A percentile compares a stretch with the other conserved stretches of the same genome.
These are phyloP conservation scores for Sordaria brevicollis DNA, from an alignment of 495 filamentous ascomycete genomes.

Conservation along the genomic window DNA sequence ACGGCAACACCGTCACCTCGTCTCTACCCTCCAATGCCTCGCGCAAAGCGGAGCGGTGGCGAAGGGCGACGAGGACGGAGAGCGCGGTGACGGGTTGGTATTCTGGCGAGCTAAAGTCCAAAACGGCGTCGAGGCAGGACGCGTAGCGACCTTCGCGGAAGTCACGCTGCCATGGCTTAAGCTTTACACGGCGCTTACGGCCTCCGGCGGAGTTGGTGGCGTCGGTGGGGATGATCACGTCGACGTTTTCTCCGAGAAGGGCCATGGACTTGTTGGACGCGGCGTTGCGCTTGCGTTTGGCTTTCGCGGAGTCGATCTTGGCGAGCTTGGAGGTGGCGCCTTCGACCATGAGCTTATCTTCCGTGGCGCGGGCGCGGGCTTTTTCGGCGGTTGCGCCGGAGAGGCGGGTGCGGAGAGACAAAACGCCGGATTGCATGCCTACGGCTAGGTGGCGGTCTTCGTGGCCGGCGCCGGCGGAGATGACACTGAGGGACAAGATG, in stretches of 20 bases:
- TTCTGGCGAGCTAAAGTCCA: constrained; percentile 36
- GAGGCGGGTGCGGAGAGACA: constrained; percentile 78
- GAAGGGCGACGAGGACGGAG: constrained; percentile 70
- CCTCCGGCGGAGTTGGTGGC: constrained; percentile 32
- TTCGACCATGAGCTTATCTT: constrained; percentile 74
- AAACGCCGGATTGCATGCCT: constrained; percentile 82
- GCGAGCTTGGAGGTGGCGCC: constrained; percentile 56
- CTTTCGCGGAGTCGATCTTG: constrained; percentile 53
- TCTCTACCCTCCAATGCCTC: constrained; percentile 74
- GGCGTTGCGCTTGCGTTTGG: constrained; percentile 56
- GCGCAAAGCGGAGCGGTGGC: constrained; percentile 80
- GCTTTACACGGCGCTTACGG: constrained; percentile 38
- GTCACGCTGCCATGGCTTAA: constrained; percentile 68
- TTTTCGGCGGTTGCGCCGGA: constrained; percentile 72
- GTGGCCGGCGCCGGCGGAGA: constrained; percentile 57
- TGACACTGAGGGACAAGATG: constrained; percentile 69
- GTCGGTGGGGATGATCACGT: constrained; percentile 58
- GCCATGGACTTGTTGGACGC: constrained; percentile 70
- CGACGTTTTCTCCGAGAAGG: constrained; percentile 73
- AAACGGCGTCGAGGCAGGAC: constrained; percentile 66
- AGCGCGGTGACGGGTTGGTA: constrained; percentile 51
- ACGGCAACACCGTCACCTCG: constrained; percentile 66
- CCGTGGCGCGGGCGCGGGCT: constrained; percentile 67
- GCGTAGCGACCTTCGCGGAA: constrained; percentile 70
- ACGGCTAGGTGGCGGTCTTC: constrained; percentile 85